Base-by-base conservation (phyloP, 2,329 filamentous ascomycete genomes). In the Fusarium vanettenii region DNA sequence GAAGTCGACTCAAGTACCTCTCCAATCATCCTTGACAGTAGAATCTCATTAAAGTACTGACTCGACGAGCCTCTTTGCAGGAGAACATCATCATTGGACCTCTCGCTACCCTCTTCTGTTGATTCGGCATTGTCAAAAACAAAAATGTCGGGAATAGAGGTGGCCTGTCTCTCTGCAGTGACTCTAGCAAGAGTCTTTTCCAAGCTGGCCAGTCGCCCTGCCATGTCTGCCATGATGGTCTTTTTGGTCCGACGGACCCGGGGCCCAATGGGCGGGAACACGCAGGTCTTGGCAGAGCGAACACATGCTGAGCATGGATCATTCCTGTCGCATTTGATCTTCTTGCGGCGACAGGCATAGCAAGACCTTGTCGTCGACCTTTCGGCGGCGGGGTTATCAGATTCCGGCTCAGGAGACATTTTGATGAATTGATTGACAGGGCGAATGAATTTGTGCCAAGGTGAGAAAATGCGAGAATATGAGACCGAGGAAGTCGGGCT, bases 261-360 rank as follows among this genome's bases (percentile, higher is more conserved):
- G 20, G 9, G 16, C 0, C 56, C 64, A 6, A 20, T 16, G 2
- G 64, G 43, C 6, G 67, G 64, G 35, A 62, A 69, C 11, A 1
- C 14, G 10, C 67, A 69, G 45, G 27, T 13, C 20, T 41, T 69
- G 0, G 43, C 55, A 2, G 37, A 56, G 3, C 35, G 31, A 8
- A 16, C 13, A 7, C 67, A 68, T 25, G 56, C 27, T 0, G 67
- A 62, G 5, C 67, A 69, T 31, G 67, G 67, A 0, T n/a, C 55
- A 9, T 11, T 35, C 45, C 41, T 69, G 25, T 69, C 55, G 13
- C 67, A 69, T 9, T 45, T 45, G 6, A 66, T 69, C 37, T 69
- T 69, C 31, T 67, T 69, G 3, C 31, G 25, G 10, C 67, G 52
- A 56, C 67, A 68, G 6, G 6, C n/a, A 18, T 62, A 43, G 8